A percentile compares a stretch with the other conserved stretches of the same genome.
Evolutionary conservation across 441 rosid species (phyloP).

Genomic region (Bruguiera hainesii): DNA sequence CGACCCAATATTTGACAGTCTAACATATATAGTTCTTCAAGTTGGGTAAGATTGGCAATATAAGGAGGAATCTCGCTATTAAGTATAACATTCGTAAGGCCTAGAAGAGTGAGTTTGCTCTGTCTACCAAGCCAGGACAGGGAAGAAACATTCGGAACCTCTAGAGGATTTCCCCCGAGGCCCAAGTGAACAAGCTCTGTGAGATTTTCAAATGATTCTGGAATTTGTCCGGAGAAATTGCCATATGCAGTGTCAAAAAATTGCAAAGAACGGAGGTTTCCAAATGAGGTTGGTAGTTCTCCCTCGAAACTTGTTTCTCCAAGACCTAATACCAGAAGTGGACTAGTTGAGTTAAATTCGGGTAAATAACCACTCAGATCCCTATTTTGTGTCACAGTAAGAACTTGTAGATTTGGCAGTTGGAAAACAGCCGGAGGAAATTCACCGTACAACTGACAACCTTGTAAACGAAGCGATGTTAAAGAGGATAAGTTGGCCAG

Average conservation of each 20-base stretch:
- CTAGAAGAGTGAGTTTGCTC: constrained; percentile 4
- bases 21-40: neutral
- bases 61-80: constrained; percentile 16
- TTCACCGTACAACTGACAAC: constrained; percentile 9
- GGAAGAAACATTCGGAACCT: too few species aligned
- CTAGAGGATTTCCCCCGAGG: too few species aligned
- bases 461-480: neutral
- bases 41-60: constrained; percentile 19
- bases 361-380: constrained; percentile 12
- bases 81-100: neutral
- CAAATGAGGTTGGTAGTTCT: too few species aligned
- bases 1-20: constrained; percentile 32
- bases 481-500: constrained; percentile 16
- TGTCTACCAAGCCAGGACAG: neutral
- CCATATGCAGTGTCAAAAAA: too few species aligned
- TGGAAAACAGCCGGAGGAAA: constrained; percentile 13
- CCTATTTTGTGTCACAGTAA: too few species aligned
- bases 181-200: too few species aligned
- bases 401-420: constrained; percentile 6
- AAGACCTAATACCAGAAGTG: neutral
- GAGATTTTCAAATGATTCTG: too few species aligned
- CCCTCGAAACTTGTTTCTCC: neutral
- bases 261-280: too few species aligned
- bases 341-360: neutral
- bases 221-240: too few species aligned